phyloP scores from a whole-genome alignment of 805 yeast genomes.

The Candida vaughaniae region DNA sequence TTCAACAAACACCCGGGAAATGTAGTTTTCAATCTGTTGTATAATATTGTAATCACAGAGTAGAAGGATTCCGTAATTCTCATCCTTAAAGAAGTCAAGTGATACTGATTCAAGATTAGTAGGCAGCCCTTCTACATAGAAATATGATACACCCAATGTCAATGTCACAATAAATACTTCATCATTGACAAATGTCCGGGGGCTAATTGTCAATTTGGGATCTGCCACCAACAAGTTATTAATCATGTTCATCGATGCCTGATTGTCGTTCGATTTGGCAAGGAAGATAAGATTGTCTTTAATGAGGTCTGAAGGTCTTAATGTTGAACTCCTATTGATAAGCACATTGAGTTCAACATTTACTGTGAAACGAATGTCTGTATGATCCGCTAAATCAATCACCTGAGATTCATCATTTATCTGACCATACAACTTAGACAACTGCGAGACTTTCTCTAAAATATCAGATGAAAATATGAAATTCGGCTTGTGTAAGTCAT shows the following conservation, averaged over 20 bases:
- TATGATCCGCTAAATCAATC: conserved; percentile 9
- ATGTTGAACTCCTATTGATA: conserved; percentile 25
- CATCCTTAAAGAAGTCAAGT: conserved; percentile 30
- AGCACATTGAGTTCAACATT: conserved; percentile 37
- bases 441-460: conserved; percentile 20
- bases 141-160: conserved; percentile 21
- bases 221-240: conserved; percentile 6
- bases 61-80: conserved; percentile 26
- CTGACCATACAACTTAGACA: conserved; percentile 5
- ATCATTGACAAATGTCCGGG: conserved; percentile 11
- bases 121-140: conserved; percentile 18
- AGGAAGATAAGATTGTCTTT: conserved; percentile 33
- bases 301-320: conserved; percentile 34
- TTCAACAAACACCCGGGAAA: conserved; percentile 13
- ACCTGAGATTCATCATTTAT: conserved; percentile 3
- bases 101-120: conserved; percentile 9
- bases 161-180: conserved; percentile 37
- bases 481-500: conserved; percentile 37
- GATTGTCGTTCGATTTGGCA: conserved; percentile 21
- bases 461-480: conserved; percentile 39
- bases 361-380: conserved; percentile 21
- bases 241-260: conserved; percentile 3
- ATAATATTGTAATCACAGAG: conserved; percentile 26
- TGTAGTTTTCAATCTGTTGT: conserved; percentile 26
- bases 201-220: conserved; percentile 5